Base-by-base conservation (phyloP, 768 basidiomycete species). In the Chiua virens region DNA sequence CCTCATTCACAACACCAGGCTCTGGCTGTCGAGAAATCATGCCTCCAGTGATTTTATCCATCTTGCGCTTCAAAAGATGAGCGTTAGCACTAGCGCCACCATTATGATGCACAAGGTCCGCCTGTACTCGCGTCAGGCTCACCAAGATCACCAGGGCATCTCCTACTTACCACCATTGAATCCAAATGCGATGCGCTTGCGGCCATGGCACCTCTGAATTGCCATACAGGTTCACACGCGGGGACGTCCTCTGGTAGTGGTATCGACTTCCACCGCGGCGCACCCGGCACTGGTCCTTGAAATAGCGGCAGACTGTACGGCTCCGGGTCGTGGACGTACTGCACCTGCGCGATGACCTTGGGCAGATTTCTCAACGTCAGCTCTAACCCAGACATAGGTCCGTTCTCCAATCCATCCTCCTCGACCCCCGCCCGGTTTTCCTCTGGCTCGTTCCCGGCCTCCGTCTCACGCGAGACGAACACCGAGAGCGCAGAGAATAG, bases 401-500 rank as follows among this genome's bases (percentile, higher is more conserved):
- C 28, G 8, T 30, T 25, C n/a, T n/a, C n/a, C n/a, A n/a, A n/a
- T n/a, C n/a, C n/a, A n/a, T n/a, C n/a, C 25, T 25, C 25, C 25
- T 30, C 28, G 28, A 30, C 28, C 6, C 9, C 10, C 11, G 28
- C 9, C 28, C 10, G 28, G 23, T 5, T 20, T 11, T 18, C 51
- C 8, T 9, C 45, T 1, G 15, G 14, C 17, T 34, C 42, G 25
- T 25, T 20, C 27, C n/a, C 23, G 8, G 15, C 43, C 30, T 14
- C 11, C 40, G 22, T 23, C 14, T 23, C 23, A 8, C 5, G 5
- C 23, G 32, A 22, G 3, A 32, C 13, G 20, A 14, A 14, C 28
- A 34, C 14, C 4, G 44, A 9, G 30, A 77, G 52, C 32, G 76
- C 59, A 14, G 77, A 76, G 13, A 76, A 62, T 48, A 79, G 74